Conservation (phyloP, 805 yeast genomes). For the Spathaspora passalidarum region DNA sequence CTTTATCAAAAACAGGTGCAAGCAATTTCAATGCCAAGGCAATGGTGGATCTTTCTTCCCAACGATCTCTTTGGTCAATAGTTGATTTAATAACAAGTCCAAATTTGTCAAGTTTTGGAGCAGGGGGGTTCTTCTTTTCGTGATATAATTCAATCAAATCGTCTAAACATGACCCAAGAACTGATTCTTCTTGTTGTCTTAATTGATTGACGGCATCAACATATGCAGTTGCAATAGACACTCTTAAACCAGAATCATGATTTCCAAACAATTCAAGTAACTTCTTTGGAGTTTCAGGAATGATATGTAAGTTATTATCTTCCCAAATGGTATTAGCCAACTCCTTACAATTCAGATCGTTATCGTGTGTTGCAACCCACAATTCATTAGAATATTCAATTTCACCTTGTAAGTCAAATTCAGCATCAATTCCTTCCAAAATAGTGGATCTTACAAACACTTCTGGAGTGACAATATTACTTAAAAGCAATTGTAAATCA, state of each 20-base stretch:
- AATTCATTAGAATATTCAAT: constrained; percentile 59
- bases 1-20: constrained; percentile 43
- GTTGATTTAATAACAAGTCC: constrained; percentile 71
- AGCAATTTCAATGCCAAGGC: constrained; percentile 64
- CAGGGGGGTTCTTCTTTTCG: constrained; percentile 65
- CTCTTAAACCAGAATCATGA: constrained; percentile 63
- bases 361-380: constrained; percentile 77
- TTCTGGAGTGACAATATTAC: constrained; percentile 57
- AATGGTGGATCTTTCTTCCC: constrained; percentile 84
- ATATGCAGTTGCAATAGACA: constrained; percentile 69
- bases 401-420: constrained; percentile 56
- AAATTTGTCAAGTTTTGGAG: constrained; percentile 72
- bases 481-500: constrained; percentile 60
- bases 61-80: constrained; percentile 62
- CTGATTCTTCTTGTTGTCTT: constrained; percentile 15
- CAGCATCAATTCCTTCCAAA: constrained; percentile 82
- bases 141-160: constrained; percentile 55
- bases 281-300: constrained; percentile 40
- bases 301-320: constrained; percentile 60
- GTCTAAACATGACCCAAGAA: constrained; percentile 34
- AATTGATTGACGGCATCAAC: constrained; percentile 50
- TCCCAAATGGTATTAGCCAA: constrained; percentile 83
- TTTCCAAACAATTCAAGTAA: constrained; percentile 52
- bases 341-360: constrained; percentile 56
- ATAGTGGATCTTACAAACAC: constrained; percentile 74